A percentile compares a stretch with the other conserved stretches of the same genome.
These are phyloP conservation scores for Begonia fuchsioides DNA, from an alignment of 306 rosid species.

Conservation along the genomic window DNA sequence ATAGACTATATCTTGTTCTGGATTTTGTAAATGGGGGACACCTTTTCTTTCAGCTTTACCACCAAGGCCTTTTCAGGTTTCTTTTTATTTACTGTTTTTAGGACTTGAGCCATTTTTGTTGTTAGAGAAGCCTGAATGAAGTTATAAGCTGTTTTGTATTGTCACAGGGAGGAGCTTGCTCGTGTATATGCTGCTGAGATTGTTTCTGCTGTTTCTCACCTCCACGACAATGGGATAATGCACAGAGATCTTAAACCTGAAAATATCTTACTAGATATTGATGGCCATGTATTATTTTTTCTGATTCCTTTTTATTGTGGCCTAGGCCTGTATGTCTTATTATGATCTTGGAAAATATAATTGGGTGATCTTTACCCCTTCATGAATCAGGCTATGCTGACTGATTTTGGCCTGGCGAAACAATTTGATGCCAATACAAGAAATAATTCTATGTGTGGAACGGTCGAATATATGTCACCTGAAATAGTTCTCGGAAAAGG, in stretches of 20 bases:
- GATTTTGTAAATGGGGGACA: slow-evolving; percentile 96
- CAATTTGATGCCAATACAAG: slow-evolving; percentile 62
- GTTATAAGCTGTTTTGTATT: background rate
- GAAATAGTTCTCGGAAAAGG: slow-evolving; percentile 95
- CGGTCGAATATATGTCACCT: slow-evolving; percentile 92
- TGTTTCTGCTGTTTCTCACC: slow-evolving; percentile 86
- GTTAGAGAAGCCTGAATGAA: slow-evolving; percentile 8
- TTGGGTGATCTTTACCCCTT: slow-evolving; percentile 8
- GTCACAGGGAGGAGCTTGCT: slow-evolving; percentile 81
- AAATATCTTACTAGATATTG: slow-evolving; percentile 69
- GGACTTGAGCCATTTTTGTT: slow-evolving; percentile 1
- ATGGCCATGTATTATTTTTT: slow-evolving; percentile 57
- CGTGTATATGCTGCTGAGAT: slow-evolving; percentile 87
- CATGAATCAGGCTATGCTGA: slow-evolving; percentile 61
- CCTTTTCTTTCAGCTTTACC: slow-evolving; percentile 88
- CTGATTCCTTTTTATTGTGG: background rate
- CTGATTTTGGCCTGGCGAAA: slow-evolving; percentile 93
- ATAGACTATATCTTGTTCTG: slow-evolving; percentile 81
- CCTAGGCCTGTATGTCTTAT: background rate
- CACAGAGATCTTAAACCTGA: slow-evolving; percentile 96
- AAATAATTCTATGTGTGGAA: slow-evolving; percentile 89
- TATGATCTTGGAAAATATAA: background rate
- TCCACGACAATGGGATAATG: slow-evolving; percentile 84
- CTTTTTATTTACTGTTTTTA: background rate
- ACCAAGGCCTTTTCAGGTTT: slow-evolving; percentile 95